A percentile compares a stretch with the other conserved stretches of the same genome.
phyloP scores from a whole-genome alignment of 1,284 basidiomycete genomes.

The Sanghuangporus weigelae region DNA sequence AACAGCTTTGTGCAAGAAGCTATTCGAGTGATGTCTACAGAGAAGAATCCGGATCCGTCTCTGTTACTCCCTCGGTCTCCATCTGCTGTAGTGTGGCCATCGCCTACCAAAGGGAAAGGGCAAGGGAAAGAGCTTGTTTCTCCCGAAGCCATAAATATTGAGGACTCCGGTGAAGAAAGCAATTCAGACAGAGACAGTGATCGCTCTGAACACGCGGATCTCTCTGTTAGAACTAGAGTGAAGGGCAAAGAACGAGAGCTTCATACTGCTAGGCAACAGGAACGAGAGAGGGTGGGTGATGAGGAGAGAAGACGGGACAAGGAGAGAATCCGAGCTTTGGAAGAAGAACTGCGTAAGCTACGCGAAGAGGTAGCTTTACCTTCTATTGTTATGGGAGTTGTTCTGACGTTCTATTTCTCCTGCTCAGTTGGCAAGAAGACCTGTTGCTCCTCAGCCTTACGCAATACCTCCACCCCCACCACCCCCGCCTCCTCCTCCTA shows the following conservation, averaged over 20 bases:
- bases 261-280: conserved; percentile 42
- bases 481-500: conserved; percentile 44
- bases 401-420: conserved; percentile 10
- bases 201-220: neutral
- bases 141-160: neutral
- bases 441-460: conserved; percentile 22
- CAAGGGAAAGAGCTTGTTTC: neutral
- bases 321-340: conserved; percentile 55
- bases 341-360: conserved; percentile 58
- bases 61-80: conserved; percentile 5
- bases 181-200: neutral
- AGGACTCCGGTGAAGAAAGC: neutral
- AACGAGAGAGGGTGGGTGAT: conserved; percentile 29
- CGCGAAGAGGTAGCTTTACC: conserved; percentile 51
- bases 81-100: neutral
- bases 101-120: conserved; percentile 9
- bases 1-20: neutral
- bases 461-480: conserved; percentile 25
- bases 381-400: conserved; percentile 4
- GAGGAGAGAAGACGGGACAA: conserved; percentile 51
- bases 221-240: conserved; percentile 26
- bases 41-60: neutral
- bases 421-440: conserved; percentile 44
- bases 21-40: neutral
- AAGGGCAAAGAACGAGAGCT: conserved; percentile 58